Percentiles rank a stretch among this genome's conserved stretches.
phyloP scores from a whole-genome alignment of 2,329 filamentous ascomycete species.

The Apiospora malaysiana region DNA sequence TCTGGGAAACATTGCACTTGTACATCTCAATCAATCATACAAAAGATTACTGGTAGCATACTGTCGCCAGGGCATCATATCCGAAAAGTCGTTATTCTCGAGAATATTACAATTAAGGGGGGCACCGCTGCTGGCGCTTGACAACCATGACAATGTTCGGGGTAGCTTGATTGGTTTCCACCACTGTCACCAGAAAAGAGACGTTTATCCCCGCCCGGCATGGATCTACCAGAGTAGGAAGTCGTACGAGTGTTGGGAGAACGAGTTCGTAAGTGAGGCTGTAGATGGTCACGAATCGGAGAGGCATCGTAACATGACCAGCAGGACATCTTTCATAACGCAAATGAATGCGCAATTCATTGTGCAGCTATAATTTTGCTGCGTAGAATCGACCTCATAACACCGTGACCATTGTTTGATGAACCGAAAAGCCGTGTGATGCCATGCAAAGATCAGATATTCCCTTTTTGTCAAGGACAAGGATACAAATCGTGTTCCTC shows the following conservation, averaged over 20 bases:
- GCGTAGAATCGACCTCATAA: conserved; percentile 43
- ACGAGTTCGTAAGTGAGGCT: not conserved
- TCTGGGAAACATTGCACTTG: not conserved
- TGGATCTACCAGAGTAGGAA: not conserved
- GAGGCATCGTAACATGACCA: not conserved
- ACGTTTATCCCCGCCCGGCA: too few species aligned
- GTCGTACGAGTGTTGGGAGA: not conserved
- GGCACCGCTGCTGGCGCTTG: not conserved
- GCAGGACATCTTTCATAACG: conserved; percentile 24
- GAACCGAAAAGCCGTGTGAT: conserved; percentile 46
- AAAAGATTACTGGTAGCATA: not conserved
- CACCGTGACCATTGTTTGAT: conserved; percentile 37
- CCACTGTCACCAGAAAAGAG: too few species aligned
- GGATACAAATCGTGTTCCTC: conserved; percentile 13
- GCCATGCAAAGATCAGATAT: conserved; percentile 45
- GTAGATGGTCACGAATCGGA: not conserved
- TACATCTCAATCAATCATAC: not conserved
- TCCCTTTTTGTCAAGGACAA: conserved; percentile 39
- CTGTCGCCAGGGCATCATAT: not conserved
- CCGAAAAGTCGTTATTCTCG: not conserved
- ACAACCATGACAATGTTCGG: too few species aligned
- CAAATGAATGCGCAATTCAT: conserved; percentile 30
- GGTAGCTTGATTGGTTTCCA: too few species aligned
- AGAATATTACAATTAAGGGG: not conserved
- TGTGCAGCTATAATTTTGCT: conserved; percentile 42